These are phyloP conservation scores for Debaryomyces subglobosus DNA, from an alignment of 1,139 yeast genomes.

Conservation along the genomic window DNA sequence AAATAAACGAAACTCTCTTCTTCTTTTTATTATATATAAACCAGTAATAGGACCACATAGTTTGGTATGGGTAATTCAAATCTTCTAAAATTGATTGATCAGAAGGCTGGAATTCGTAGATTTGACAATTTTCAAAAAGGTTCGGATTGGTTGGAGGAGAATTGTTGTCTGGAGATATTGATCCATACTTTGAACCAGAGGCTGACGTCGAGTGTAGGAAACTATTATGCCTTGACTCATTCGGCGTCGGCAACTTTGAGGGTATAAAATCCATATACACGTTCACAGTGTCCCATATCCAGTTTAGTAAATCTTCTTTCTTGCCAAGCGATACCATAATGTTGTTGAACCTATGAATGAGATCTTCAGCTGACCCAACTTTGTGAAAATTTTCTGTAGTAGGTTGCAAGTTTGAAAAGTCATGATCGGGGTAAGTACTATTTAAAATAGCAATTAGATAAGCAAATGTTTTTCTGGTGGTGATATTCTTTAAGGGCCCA, in stretches of 20 bases:
- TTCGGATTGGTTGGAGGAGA: slow-evolving; percentile 17
- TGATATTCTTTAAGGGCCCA: slow-evolving; percentile 84
- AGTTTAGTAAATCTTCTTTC: slow-evolving; percentile 49
- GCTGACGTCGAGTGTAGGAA: slow-evolving; percentile 14
- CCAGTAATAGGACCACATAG: slow-evolving; percentile 91
- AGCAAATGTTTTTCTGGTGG: slow-evolving; percentile 88
- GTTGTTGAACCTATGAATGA: slow-evolving; percentile 77
- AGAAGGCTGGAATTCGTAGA: slow-evolving; percentile 78
- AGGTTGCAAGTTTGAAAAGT: slow-evolving; percentile 85
- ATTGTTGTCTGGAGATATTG: slow-evolving; percentile 14
- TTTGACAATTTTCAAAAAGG: slow-evolving; percentile 59
- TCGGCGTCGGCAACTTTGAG: slow-evolving; percentile 25
- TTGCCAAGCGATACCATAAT: slow-evolving; percentile 79
- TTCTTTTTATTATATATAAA: slow-evolving; percentile 88
- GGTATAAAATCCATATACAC: slow-evolving; percentile 74
- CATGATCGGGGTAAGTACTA: slow-evolving; percentile 95
- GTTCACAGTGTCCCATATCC: slow-evolving; percentile 91
- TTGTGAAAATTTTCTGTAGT: slow-evolving; percentile 65
- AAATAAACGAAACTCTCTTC: slow-evolving; percentile 87
- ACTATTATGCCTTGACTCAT: slow-evolving; percentile 32
- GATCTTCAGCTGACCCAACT: slow-evolving; percentile 51
- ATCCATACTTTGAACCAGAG: slow-evolving; percentile 10
- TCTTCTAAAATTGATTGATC: slow-evolving; percentile 77
- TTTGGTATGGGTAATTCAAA: slow-evolving; percentile 66
- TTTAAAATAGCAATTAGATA: slow-evolving; percentile 87